A percentile compares a stretch with the other conserved stretches of the same genome.
phyloP scores from a whole-genome alignment of 148 eudicot species.

The Diospyros kaki region DNA sequence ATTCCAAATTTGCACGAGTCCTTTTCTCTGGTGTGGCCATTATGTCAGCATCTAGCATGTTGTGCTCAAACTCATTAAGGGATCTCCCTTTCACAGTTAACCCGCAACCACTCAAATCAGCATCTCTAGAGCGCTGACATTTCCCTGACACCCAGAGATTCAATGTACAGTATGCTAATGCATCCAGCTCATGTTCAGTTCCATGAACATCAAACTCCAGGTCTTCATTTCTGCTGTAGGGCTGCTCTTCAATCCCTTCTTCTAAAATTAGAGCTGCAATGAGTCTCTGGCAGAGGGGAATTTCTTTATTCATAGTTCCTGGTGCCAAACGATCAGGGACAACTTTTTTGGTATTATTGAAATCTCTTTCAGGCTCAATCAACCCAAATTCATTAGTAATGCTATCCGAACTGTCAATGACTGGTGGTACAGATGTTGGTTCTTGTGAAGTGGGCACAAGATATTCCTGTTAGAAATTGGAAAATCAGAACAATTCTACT shows the following conservation, averaged over 20 bases:
- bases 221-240: conserved; percentile 25
- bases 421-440: conserved; percentile 17
- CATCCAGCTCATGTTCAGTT: conserved; percentile 31
- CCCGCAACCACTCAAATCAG: conserved; percentile 35
- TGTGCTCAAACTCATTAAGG: conserved; percentile 31
- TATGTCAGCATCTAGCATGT: conserved; percentile 18
- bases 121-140: conserved; percentile 24
- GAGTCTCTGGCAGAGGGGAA: conserved; percentile 53
- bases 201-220: conserved; percentile 24
- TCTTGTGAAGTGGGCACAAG: conserved; percentile 11
- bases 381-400: conserved; percentile 29
- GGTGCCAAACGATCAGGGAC: not conserved
- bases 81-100: conserved; percentile 26
- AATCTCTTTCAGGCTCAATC: conserved; percentile 20
- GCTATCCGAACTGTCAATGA: conserved; percentile 20
- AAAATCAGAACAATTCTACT: conserved; percentile 9
- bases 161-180: conserved; percentile 21
- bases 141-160: conserved; percentile 23
- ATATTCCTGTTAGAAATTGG: conserved; percentile 23
- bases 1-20: conserved; percentile 15
- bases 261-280: conserved; percentile 61
- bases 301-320: conserved; percentile 11
- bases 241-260: conserved; percentile 37
- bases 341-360: conserved; percentile 15
- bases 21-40: conserved; percentile 29